Evolutionary conservation across 2,329 filamentous ascomycete species (phyloP), one percentile per base, ranked within the genome.

Genomic region (Dendryphion nanum): DNA sequence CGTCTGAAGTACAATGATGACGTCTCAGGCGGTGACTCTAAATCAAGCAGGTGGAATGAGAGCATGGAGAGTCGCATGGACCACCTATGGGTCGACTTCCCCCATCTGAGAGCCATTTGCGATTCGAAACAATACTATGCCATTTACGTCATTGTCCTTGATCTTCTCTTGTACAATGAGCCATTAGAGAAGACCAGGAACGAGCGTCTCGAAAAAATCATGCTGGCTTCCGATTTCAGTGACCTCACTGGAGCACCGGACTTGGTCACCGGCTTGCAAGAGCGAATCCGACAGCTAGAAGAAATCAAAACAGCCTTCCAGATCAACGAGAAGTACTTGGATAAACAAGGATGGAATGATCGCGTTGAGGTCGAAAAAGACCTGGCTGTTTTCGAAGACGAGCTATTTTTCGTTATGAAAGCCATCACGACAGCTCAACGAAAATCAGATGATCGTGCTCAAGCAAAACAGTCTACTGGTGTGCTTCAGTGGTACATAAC

Each of bases 321-420:
- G 66, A 83, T 95, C 40, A 89, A 97, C 62, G 84, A 89, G 21
- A 86, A 85, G 54, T 86, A 86, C 43, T 76, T 98, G 18, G 91
- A 97, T 64, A 83, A 83, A 55, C 82, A 86, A 57, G 90, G 90
- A 12, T 97, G 91, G 90, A 82, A 93, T 59, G 91, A 97, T 60
- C 81, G 89, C 21, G 75, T 96, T 42, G 72, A 83, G n/a, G 77
- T 99, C 30, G 93, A 98, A 60, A 84, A 86, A 35, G 93, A 98
- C 60, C 73, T 98, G 35, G 81, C 88, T 7, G 82, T 82, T 15
- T 96, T 89, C 57, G 93, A 97, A 63, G 93, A 98, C 56, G 94
- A 99, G 65, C 70, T 99, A 6, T 99, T 98, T 75, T 98, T 98
- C 70, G 86, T 98, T 74, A 97, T 98, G 93, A 97, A 98, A 58